Conservation (phyloP, 139 green algal genomes). For the Zygnema cylindricum region DNA sequence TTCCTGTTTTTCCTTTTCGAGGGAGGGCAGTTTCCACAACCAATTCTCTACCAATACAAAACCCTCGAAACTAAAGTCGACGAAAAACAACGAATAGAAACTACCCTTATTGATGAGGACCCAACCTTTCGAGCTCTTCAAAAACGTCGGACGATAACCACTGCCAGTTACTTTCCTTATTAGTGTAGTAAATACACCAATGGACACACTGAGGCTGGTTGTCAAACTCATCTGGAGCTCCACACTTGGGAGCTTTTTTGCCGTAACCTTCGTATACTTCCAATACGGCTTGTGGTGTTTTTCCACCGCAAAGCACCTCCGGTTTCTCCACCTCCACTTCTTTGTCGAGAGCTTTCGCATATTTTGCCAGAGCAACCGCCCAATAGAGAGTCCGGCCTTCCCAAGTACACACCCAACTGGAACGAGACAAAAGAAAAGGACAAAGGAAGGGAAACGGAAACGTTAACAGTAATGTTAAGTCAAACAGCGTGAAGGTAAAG, state of each 20-base stretch:
- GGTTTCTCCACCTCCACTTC: conserved; percentile 7
- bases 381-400: conserved; percentile 43
- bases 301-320: background rate
- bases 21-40: too few species aligned
- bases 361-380: conserved; percentile 38
- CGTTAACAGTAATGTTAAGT: too few species aligned
- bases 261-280: background rate
- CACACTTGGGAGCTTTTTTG: conserved; percentile 2
- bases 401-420: conserved; percentile 38
- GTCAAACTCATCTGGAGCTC: background rate
- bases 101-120: background rate
- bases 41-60: too few species aligned
- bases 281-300: background rate
- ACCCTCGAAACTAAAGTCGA: too few species aligned
- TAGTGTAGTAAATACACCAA: background rate
- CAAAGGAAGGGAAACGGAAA: background rate
- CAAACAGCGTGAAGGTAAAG: too few species aligned
- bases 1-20: too few species aligned
- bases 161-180: conserved; percentile 22
- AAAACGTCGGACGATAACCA: conserved; percentile 22
- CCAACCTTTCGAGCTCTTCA: background rate
- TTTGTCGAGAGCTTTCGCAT: conserved; percentile 10
- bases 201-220: background rate
- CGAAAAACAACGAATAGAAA: too few species aligned
- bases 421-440: background rate